Evolutionary conservation across 73 alveolate species (phyloP).

Genomic region (Stentor roeselii): DNA sequence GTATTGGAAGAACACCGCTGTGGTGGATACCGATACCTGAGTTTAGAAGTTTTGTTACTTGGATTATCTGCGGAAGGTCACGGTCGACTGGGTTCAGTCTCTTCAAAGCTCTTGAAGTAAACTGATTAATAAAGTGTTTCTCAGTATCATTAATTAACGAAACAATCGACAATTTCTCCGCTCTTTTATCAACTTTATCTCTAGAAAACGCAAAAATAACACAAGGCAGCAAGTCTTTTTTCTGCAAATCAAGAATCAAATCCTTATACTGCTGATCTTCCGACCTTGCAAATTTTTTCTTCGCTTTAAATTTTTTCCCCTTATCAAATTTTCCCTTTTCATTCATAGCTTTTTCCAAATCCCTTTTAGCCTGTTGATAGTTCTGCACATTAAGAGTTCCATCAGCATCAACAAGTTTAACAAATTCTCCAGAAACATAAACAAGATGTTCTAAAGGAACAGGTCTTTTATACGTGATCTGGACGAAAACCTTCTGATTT

Average conservation of each 20-base stretch:
- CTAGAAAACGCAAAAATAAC: constrained; percentile 92
- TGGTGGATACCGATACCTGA: constrained; percentile 96
- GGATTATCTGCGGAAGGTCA: constrained; percentile 74
- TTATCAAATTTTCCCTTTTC: constrained; percentile 37
- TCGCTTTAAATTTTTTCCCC: constrained; percentile 37
- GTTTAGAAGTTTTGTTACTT: constrained; percentile 60
- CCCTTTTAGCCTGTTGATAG: constrained; percentile 33
- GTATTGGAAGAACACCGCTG: constrained; percentile 92
- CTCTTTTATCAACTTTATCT: constrained; percentile 71
- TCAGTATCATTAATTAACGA: constrained; percentile 51
- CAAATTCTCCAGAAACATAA: constrained; percentile 64
- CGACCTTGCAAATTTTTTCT: constrained; percentile 29
- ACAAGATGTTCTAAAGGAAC: constrained; percentile 92
- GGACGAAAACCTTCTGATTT: constrained; percentile 80
- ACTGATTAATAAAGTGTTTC: constrained; percentile 58
- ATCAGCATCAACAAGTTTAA: constrained; percentile 68
- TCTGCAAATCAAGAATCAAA: constrained; percentile 54
- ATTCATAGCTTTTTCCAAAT: constrained; percentile 39
- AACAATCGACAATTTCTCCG: constrained; percentile 54
- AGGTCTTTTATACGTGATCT: constrained; percentile 87
- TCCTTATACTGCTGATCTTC: constrained; percentile 47
- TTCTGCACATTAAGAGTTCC: constrained; percentile 33
- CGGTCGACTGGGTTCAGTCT: constrained; percentile 74
- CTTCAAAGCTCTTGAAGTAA: constrained; percentile 61
- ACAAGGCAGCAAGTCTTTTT: constrained; percentile 84